These are phyloP conservation scores for Xylariales sp. DNA, from an alignment of 2,329 filamentous ascomycete species.

Conservation along the genomic window DNA sequence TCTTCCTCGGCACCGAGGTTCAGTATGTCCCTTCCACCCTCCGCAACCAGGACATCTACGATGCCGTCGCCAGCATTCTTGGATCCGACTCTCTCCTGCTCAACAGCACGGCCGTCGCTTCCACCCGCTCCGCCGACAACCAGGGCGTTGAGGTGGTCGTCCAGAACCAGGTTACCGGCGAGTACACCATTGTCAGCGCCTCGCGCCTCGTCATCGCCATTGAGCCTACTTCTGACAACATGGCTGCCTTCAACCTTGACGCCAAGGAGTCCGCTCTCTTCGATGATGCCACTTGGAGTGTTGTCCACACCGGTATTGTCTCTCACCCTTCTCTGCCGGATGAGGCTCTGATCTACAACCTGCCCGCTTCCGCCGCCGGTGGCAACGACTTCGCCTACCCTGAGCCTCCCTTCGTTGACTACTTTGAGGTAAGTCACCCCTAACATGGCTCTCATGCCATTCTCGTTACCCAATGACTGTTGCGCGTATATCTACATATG, in stretches of 20 bases:
- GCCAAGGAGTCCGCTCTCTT: slow-evolving; percentile 24
- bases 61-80: slow-evolving; percentile 27
- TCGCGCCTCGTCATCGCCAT: slow-evolving; percentile 30
- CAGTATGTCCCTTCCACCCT: slow-evolving; percentile 27
- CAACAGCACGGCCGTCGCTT: slow-evolving; percentile 25
- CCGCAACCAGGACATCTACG: slow-evolving; percentile 35
- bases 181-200: slow-evolving; percentile 22
- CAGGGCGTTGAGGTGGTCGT: slow-evolving; percentile 27
- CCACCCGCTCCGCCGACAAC: slow-evolving; percentile 21
- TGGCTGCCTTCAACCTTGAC: slow-evolving; percentile 27
- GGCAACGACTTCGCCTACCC: slow-evolving; percentile 21
- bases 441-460: too few species aligned
- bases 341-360: slow-evolving; percentile 22
- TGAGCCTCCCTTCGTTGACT: slow-evolving; percentile 19
- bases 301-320: slow-evolving; percentile 26
- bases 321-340: slow-evolving; percentile 23
- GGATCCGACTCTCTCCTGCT: slow-evolving; percentile 31
- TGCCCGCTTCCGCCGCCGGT: slow-evolving; percentile 17
- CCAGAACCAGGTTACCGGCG: slow-evolving; percentile 14
- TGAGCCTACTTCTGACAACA: slow-evolving; percentile 25
- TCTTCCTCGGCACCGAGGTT: slow-evolving; percentile 22
- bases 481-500: too few species aligned
- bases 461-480: too few species aligned
- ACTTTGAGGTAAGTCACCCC: too few species aligned
- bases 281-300: slow-evolving; percentile 23